phyloP scores from a whole-genome alignment of 225 moss, liverwort and hornwort genomes.

The Bryum argenteum region DNA sequence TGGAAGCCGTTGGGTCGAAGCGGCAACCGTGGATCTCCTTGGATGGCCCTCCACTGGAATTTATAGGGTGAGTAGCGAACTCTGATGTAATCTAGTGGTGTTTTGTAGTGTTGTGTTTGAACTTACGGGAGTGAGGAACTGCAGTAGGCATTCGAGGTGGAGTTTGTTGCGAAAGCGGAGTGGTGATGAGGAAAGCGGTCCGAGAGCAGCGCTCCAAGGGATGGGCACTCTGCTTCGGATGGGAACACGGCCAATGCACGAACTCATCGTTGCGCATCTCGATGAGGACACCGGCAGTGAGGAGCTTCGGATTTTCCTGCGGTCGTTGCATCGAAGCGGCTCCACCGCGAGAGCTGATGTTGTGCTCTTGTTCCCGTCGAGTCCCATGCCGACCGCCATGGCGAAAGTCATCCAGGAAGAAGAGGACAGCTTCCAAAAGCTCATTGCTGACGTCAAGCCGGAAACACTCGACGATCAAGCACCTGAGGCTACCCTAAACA shows the following conservation, averaged over 20 bases:
- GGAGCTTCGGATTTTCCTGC: slow-evolving; percentile 48
- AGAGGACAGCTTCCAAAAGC: slow-evolving; percentile 51
- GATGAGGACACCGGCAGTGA: slow-evolving; percentile 48
- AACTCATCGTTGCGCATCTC: slow-evolving; percentile 49
- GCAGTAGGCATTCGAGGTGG: slow-evolving; percentile 46
- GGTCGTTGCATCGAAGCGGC: slow-evolving; percentile 55
- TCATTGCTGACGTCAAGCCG: slow-evolving; percentile 23
- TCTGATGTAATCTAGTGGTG: background rate
- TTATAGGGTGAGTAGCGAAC: slow-evolving; percentile 36
- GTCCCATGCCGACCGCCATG: slow-evolving; percentile 40
- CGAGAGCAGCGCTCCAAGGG: slow-evolving; percentile 45
- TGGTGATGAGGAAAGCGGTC: background rate
- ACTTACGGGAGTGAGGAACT: background rate
- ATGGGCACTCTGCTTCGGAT: slow-evolving; percentile 46
- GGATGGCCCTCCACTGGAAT: slow-evolving; percentile 34
- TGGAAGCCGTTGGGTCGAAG: slow-evolving; percentile 33
- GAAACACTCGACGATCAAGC: slow-evolving; percentile 2
- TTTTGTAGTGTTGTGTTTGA: too few species aligned
- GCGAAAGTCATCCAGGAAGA: slow-evolving; percentile 43
- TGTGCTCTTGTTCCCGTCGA: slow-evolving; percentile 46
- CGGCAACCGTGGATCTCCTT: slow-evolving; percentile 50
- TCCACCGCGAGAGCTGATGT: slow-evolving; percentile 43
- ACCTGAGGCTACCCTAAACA: background rate
- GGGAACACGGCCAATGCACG: slow-evolving; percentile 49
- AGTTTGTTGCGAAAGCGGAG: slow-evolving; percentile 37